Evolutionary conservation across 2,329 filamentous ascomycete species (phyloP), one percentile per base, ranked within the genome.

Genomic region (Celoporthe dispersa): DNA sequence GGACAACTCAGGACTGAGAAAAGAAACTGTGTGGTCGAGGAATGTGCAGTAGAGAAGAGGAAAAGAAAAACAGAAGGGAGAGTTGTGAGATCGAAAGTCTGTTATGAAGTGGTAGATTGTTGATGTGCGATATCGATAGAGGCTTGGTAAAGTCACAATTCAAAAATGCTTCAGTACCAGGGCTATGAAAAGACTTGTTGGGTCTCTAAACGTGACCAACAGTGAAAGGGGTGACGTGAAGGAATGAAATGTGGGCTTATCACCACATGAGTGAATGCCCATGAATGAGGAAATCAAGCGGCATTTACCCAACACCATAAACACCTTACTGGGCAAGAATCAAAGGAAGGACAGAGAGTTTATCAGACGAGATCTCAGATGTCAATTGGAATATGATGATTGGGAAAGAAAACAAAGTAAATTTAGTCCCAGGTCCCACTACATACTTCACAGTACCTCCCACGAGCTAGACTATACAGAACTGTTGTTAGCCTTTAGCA

Each of bases 311-410:
- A 14, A 11, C 31, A 55, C n/a, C 2, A 16, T 57, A 19, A 28
- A n/a, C 16, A 44, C 41, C 19, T 44, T 14, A 12, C 16, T 41
- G 12, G 48, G 55, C 64, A 25, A 39, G 35, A 44, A 6, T 28
- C 35, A n/a, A 44, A 22, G 41, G 6, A 5, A 22, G 41, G 7
- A 11, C 1, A n/a, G 22, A 16, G 7, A 31, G 53, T 33, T 64
- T 37, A 63, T 28, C 19, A 16, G 8, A 41, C 64, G 63, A 33
- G 11, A 61, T 41, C 51, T 69, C 31, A 35, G 25, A 64, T 67
- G 69, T 71, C 57, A 64, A 60, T 35, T 25, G 16, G 9, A 7
- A 60, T 71, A 16, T 41, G 37, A 61, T 60, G n/a, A 28, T 39
- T 5, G 44, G 19, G 37, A 62, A 25, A 53, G 25, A 41, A 14